These are phyloP conservation scores for Coleophoma eucalyptorum DNA, from an alignment of 2,329 filamentous ascomycete species.

Conservation along the genomic window DNA sequence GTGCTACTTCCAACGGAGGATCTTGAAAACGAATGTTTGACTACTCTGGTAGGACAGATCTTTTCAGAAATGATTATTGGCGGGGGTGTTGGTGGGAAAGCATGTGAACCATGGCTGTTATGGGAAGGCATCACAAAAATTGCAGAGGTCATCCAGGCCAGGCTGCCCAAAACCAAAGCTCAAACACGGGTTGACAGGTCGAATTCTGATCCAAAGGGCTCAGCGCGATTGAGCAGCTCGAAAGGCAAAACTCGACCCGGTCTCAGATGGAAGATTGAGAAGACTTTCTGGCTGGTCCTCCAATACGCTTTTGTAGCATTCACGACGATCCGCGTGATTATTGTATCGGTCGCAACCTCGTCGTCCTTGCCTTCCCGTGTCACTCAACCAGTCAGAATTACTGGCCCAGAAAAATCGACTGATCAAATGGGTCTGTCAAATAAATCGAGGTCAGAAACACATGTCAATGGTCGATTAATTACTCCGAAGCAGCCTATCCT, in stretches of 20 bases:
- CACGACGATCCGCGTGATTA: constrained; percentile 61
- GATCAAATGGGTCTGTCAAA: constrained; percentile 13
- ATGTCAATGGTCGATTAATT: constrained; percentile 7
- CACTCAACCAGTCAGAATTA: constrained; percentile 23
- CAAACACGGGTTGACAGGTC: constrained; percentile 24
- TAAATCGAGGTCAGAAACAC: neutral
- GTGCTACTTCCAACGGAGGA: constrained; percentile 90
- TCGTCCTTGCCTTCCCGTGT: constrained; percentile 59
- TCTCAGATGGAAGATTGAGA: constrained; percentile 19
- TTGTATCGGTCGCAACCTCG: constrained; percentile 61
- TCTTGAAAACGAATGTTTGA: constrained; percentile 80
- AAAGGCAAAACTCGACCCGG: constrained; percentile 12
- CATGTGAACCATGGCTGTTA: constrained; percentile 83
- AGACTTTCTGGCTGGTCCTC: constrained; percentile 46
- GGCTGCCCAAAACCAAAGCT: constrained; percentile 26
- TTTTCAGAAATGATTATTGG: constrained; percentile 87
- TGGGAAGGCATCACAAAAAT: constrained; percentile 80
- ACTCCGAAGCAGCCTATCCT: constrained; percentile 45
- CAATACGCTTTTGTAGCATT: constrained; percentile 45
- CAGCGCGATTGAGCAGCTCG: constrained; percentile 7
- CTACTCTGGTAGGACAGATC: constrained; percentile 80
- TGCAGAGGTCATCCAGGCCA: constrained; percentile 41
- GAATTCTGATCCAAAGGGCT: constrained; percentile 24
- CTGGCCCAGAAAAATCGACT: constrained; percentile 18
- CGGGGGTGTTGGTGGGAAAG: constrained; percentile 73